These are phyloP conservation scores for Blastobotrys persicus DNA, from an alignment of 1,139 yeast genomes.

Conservation along the genomic window DNA sequence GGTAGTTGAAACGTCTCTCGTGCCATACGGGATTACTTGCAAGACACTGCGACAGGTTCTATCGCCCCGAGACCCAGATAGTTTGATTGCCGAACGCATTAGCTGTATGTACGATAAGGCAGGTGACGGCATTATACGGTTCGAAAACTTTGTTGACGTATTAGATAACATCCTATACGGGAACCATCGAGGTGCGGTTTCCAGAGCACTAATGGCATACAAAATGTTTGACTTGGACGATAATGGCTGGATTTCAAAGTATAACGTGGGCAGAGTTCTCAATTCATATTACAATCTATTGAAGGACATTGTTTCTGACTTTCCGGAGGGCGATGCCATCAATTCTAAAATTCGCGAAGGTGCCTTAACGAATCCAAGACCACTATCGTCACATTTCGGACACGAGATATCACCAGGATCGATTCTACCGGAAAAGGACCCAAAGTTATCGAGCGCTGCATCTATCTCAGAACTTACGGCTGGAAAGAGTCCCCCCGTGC, in stretches of 20 bases:
- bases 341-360: constrained; percentile 10
- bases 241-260: constrained; percentile 9
- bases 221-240: constrained; percentile 14
- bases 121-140: constrained; percentile 28
- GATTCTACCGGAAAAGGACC: constrained; percentile 10
- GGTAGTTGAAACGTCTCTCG: background rate
- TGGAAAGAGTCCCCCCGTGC: constrained; percentile 3
- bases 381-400: constrained; percentile 17
- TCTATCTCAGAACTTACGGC: constrained; percentile 6
- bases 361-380: constrained; percentile 13
- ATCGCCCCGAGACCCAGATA: constrained; percentile 16
- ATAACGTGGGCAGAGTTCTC: constrained; percentile 11
- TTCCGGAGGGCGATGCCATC: constrained; percentile 11
- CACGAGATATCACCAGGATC: constrained; percentile 10
- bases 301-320: constrained; percentile 10
- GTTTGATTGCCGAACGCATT: constrained; percentile 11
- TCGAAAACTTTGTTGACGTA: constrained; percentile 25
- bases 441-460: constrained; percentile 1
- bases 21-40: constrained; percentile 8
- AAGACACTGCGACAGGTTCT: constrained; percentile 8
- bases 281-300: constrained; percentile 11
- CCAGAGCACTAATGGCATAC: constrained; percentile 8
- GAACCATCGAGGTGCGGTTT: constrained; percentile 3
- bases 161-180: constrained; percentile 6
- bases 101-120: constrained; percentile 26